A percentile compares a stretch with the other conserved stretches of the same genome.
phyloP scores from a whole-genome alignment of 2,329 filamentous ascomycete species.

The Monosporascus sp. region DNA sequence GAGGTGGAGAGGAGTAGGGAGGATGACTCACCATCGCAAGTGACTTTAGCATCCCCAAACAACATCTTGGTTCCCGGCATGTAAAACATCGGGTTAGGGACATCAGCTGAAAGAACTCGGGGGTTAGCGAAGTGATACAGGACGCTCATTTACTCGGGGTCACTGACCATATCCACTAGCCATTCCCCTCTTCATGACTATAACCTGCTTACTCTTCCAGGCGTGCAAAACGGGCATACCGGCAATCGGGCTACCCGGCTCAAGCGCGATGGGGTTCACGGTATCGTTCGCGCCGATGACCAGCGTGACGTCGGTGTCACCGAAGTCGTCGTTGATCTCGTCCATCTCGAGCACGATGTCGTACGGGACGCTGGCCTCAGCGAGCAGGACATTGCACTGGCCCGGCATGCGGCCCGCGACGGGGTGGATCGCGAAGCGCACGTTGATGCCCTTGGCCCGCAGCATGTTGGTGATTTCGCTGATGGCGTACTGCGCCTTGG shows the following conservation, averaged over 20 bases:
- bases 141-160: background rate
- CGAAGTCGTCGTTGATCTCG: conserved; percentile 90
- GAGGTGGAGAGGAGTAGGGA: background rate
- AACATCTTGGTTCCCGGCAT: conserved; percentile 88
- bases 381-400: conserved; percentile 85
- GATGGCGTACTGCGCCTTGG: conserved; percentile 88
- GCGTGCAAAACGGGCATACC: conserved; percentile 91
- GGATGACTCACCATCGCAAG: conserved; percentile 63
- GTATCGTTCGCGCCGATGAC: conserved; percentile 93
- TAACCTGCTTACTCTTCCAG: conserved; percentile 89
- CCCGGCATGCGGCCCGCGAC: conserved; percentile 90
- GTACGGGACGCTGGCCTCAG: conserved; percentile 82
- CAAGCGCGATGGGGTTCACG: conserved; percentile 83
- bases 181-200: conserved; percentile 92
- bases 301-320: conserved; percentile 77
- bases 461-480: conserved; percentile 73
- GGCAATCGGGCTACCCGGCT: conserved; percentile 77
- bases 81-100: conserved; percentile 90
- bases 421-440: conserved; percentile 85
- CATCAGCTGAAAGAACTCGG: conserved; percentile 56
- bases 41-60: conserved; percentile 82
- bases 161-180: conserved; percentile 74
- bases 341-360: conserved; percentile 95
- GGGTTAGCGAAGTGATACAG: background rate
- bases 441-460: conserved; percentile 69